phyloP scores from a whole-genome alignment of 495 filamentous ascomycete genomes.

The Tuber aestivum region DNA sequence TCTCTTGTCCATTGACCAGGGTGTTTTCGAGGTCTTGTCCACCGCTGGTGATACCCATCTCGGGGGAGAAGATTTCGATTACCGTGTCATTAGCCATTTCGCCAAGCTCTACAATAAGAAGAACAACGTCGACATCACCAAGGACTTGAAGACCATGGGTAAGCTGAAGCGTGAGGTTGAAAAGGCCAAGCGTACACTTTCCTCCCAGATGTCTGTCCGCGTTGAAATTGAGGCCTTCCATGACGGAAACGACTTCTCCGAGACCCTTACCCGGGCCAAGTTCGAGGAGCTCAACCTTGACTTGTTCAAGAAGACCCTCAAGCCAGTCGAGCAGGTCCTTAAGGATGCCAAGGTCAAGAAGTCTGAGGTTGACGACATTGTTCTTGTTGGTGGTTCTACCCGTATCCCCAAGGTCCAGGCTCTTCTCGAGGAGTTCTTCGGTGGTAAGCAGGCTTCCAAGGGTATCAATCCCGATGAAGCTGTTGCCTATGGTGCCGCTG shows the following conservation, averaged over 20 bases:
- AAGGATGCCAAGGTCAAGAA: constrained; percentile 90
- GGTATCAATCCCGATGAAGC: constrained; percentile 98
- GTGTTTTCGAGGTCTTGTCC: constrained; percentile 95
- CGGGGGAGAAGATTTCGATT: constrained; percentile 99
- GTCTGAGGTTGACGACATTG: constrained; percentile 77
- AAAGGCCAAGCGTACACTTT: constrained; percentile 99
- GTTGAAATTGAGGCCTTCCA: constrained; percentile 98
- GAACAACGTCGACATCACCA: constrained; percentile 83
- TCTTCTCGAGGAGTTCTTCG: constrained; percentile 93
- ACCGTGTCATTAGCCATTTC: constrained; percentile 95
- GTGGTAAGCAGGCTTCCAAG: constrained; percentile 92
- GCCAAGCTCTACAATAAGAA: constrained; percentile 99
- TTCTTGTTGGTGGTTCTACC: constrained; percentile 85
- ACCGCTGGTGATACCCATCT: constrained; percentile 99
- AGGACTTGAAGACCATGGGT: constrained; percentile 97
- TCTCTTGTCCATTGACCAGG: constrained; percentile 90
- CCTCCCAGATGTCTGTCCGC: constrained; percentile 95
- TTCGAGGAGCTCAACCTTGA: constrained; percentile 99
- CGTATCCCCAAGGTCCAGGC: constrained; percentile 96
- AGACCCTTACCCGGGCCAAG: constrained; percentile 96
- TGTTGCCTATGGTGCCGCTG: constrained; percentile 93
- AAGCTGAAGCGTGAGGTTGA: constrained; percentile 99
- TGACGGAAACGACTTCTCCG: constrained; percentile 95
- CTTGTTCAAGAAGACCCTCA: constrained; percentile 97
- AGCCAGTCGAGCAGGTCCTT: constrained; percentile 96